Evolutionary conservation across 257 asterid genomes (phyloP), one percentile per base, ranked within the genome.

Genomic region (Forsythia suspensa): DNA sequence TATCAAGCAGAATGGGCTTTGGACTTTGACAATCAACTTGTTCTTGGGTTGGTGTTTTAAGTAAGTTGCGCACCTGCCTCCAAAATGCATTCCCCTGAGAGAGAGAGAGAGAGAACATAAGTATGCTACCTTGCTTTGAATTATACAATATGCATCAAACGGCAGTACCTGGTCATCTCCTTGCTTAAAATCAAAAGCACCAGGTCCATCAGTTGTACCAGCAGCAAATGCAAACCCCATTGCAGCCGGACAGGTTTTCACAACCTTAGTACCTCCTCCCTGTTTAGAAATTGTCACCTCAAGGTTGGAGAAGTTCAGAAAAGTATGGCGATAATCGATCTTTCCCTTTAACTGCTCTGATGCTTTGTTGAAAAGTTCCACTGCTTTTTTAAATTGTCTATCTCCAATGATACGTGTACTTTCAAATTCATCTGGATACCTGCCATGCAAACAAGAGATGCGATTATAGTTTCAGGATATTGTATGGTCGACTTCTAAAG

Each of bases 201-300:
- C 99, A 20, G 99, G 99, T 69, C 99, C 99, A 84, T 96, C 99
- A 42, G 99, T 96, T 77, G 99, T 96, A 80, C 99, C 99, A 67
- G 99, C 99, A 78, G 99, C 99, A 88, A 96, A 96, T 55, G 92
- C 97, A 86, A 96, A 96, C 18, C 99, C 99, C 99, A 96, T 89
- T 36, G 99, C 97, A 34, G 99, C 98, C 55, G 99, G 97, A 85
- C 99, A 96, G 40, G 99, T 96, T 83, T 87, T 92, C 16, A 88
- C 93, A 63, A 77, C 89, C 72, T 89, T 81, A 66, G 80, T 78
- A 81, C 87, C 87, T 73, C 92, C 95, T 36, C 88, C 94, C 75
- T 83, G 88, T 77, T 85, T 87, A 11, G 92, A 79, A 68, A 92
- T 87, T 74, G 92, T 86, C 75, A 96, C 97, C 82, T 88, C 85